Conservation (phyloP, 495 filamentous ascomycete species). For the Neurospora africana region DNA sequence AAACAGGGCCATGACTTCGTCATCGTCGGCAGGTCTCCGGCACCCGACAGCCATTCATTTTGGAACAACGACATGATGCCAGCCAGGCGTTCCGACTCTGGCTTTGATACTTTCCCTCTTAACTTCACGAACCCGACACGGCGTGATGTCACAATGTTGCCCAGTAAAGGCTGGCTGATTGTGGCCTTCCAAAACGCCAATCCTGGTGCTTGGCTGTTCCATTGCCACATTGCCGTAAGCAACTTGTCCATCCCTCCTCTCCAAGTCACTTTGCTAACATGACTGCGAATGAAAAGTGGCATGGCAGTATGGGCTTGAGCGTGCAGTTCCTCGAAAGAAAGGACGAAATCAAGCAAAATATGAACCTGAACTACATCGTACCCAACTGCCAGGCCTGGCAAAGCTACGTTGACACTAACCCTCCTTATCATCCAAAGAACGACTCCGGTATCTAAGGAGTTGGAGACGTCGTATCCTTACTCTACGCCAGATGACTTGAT, state of each 20-base stretch:
- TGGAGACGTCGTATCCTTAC: background rate
- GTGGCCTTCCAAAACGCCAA: constrained; percentile 43
- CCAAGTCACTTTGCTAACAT: background rate
- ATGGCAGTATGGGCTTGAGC: constrained; percentile 33
- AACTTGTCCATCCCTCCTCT: background rate
- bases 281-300: constrained; percentile 17
- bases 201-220: constrained; percentile 43
- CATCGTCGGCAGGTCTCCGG: constrained; percentile 26
- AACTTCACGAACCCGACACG: constrained; percentile 24
- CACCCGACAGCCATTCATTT: no score
- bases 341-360: constrained; percentile 3
- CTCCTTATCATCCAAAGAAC: background rate
- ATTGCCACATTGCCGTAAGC: constrained; percentile 39
- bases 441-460: background rate
- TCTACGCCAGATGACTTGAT: background rate
- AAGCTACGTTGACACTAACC: background rate
- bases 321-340: constrained; percentile 34
- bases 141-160: constrained; percentile 32
- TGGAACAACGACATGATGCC: no score
- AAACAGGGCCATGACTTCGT: constrained; percentile 12
- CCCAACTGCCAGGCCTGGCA: constrained; percentile 11
- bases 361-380: constrained; percentile 4
- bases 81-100: constrained; percentile 15
- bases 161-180: constrained; percentile 31
- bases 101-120: constrained; percentile 14